phyloP scores from a whole-genome alignment of 1,284 basidiomycete species.

The Ceratobasidium sp. region DNA sequence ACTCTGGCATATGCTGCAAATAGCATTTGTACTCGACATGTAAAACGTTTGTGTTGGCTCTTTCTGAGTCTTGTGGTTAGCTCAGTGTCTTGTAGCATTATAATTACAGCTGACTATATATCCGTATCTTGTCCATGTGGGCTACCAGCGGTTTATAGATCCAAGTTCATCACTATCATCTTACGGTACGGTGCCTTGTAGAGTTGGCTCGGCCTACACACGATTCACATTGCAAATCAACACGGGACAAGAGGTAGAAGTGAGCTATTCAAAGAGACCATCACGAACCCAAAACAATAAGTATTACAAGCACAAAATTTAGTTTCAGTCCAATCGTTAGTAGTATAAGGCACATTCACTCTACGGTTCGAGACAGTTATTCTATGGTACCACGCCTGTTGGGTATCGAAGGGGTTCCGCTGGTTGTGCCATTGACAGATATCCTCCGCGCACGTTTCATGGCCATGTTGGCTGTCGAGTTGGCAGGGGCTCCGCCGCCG shows the following conservation, averaged over 20 bases:
- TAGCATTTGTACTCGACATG: too few species aligned
- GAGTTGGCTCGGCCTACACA: too few species aligned
- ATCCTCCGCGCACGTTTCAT: slow-evolving; percentile 27
- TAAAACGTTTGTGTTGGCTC: too few species aligned
- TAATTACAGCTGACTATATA: too few species aligned
- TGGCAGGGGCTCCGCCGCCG: slow-evolving; percentile 12
- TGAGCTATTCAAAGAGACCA: not conserved
- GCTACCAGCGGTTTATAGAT: too few species aligned
- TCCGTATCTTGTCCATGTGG: too few species aligned
- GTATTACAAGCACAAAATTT: slow-evolving; percentile 17
- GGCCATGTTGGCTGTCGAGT: slow-evolving; percentile 12
- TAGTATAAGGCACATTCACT: not conserved
- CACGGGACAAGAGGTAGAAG: not conserved
- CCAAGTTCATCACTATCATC: too few species aligned
- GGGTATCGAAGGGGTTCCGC: slow-evolving; percentile 10
- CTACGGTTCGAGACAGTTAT: slow-evolving; percentile 4
- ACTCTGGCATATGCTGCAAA: too few species aligned
- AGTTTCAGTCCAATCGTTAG: slow-evolving; percentile 21
- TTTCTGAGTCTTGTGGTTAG: too few species aligned
- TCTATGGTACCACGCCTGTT: slow-evolving; percentile 28
- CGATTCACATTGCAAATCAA: not conserved
- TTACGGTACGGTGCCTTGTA: too few species aligned
- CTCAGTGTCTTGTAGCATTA: too few species aligned
- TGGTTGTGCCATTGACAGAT: slow-evolving; percentile 20
- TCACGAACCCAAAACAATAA: not conserved